Evolutionary conservation across 2,329 filamentous ascomycete genomes (phyloP).

Genomic region (Torrubiella hemipterigena): DNA sequence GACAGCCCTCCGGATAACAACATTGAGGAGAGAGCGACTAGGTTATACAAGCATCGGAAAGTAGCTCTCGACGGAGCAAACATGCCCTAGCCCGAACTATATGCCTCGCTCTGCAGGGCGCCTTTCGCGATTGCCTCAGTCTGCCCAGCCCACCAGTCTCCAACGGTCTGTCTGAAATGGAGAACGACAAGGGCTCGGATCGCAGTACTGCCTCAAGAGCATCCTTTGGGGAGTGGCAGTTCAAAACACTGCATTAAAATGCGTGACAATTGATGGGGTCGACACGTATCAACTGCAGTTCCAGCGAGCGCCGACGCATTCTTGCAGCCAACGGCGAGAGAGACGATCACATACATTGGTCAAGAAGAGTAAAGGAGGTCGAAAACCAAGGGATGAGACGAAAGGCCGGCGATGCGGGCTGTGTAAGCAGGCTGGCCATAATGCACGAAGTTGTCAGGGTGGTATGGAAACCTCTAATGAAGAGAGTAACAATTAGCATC

Average conservation of each 20-base stretch:
- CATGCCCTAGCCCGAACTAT: no score
- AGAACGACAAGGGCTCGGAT: conserved; percentile 1
- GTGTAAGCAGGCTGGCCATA: conserved; percentile 1
- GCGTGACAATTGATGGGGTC: conserved; percentile 1
- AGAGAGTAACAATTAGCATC: no score
- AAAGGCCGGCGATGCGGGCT: conserved; percentile 1
- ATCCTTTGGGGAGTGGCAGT: conserved; percentile 1
- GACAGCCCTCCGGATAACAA: no score
- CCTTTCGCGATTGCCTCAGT: not conserved
- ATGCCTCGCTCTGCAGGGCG: conserved; percentile 1
- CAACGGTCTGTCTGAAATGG: not conserved
- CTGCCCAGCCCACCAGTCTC: conserved; percentile 1
- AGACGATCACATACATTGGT: not conserved
- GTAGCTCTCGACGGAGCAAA: no score
- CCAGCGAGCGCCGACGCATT: not conserved
- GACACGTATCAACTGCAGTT: conserved; percentile 2
- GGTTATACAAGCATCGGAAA: no score
- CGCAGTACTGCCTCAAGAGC: not conserved
- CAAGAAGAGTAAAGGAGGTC: not conserved
- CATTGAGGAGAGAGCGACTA: no score
- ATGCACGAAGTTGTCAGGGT: conserved; percentile 1
- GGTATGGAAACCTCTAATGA: no score
- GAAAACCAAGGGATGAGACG: conserved; percentile 1
- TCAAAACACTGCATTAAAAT: conserved; percentile 2
- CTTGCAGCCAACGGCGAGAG: not conserved